Conservation (phyloP, 371 early-diverging fungal species). For the Syncephalastrum contaminatum region DNA sequence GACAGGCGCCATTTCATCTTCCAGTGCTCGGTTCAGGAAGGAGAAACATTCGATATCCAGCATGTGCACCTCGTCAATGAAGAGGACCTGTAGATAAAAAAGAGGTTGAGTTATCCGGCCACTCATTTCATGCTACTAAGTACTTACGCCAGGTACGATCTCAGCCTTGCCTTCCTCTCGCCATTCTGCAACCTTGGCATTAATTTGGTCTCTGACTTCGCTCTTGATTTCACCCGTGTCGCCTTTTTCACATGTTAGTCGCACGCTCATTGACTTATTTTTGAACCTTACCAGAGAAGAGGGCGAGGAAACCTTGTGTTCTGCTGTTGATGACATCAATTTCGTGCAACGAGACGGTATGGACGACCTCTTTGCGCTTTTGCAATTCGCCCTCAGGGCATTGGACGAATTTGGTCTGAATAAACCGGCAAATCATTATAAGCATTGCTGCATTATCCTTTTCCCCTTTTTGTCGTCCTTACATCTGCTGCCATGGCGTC, state of each 20-base stretch:
- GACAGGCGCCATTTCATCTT: constrained; percentile 94
- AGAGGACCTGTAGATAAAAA: constrained; percentile 66
- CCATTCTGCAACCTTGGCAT: constrained; percentile 97
- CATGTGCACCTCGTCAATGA: constrained; percentile 99
- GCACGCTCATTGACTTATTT: too few species aligned
- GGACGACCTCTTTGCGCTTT: constrained; percentile 93
- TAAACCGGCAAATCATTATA: neutral
- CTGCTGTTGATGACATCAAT: constrained; percentile 99
- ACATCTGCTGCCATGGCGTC: constrained; percentile 96
- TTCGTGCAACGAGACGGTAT: constrained; percentile 98
- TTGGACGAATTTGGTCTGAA: constrained; percentile 91
- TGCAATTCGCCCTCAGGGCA: constrained; percentile 99
- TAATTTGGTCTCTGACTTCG: constrained; percentile 98
- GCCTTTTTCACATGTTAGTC: constrained; percentile 22
- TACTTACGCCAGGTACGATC: constrained; percentile 92
- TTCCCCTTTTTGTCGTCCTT: constrained; percentile 10
- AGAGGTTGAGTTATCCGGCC: constrained; percentile 1
- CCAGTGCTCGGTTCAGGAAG: constrained; percentile 96
- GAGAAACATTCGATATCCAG: constrained; percentile 99
- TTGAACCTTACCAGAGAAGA: constrained; percentile 81
- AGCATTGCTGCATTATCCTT: neutral
- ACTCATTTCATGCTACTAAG: neutral
- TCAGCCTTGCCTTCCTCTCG: constrained; percentile 99
- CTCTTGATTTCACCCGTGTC: constrained; percentile 98
- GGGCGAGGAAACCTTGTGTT: constrained; percentile 94